Percentiles rank a stretch among this genome's conserved stretches.
Evolutionary conservation across 2,329 filamentous ascomycete species (phyloP).

Genomic region (Penicillium sp.): DNA sequence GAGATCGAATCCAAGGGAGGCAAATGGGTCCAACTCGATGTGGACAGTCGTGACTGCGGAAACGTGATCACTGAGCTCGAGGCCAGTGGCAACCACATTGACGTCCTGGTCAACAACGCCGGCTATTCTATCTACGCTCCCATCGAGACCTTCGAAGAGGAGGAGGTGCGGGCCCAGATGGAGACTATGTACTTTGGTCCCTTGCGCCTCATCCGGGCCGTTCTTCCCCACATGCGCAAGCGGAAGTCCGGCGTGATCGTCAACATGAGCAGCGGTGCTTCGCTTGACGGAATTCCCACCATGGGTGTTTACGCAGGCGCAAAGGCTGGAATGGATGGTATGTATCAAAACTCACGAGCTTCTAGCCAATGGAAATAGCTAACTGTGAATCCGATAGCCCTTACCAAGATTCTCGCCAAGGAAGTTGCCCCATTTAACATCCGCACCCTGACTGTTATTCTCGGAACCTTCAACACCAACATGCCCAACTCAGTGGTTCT

Average conservation of each 20-base stretch:
- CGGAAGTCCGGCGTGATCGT: constrained; percentile 24
- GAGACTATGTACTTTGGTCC: constrained; percentile 30
- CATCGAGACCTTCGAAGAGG: constrained; percentile 28
- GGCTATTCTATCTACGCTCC: constrained; percentile 22
- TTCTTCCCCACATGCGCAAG: constrained; percentile 27
- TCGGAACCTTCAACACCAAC: neutral
- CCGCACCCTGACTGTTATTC: neutral
- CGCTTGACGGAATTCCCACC: constrained; percentile 18
- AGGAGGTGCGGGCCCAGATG: constrained; percentile 21
- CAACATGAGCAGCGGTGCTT: constrained; percentile 27
- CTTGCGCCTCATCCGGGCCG: constrained; percentile 22
- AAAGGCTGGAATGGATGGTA: constrained; percentile 32
- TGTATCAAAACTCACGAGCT: too few species aligned
- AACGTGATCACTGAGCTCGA: neutral
- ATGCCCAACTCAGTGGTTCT: neutral
- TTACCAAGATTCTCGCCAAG: neutral
- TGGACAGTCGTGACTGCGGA: constrained; percentile 3
- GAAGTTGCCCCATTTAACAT: constrained; percentile 1
- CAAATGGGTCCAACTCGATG: constrained; percentile 15
- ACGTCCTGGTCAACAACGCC: constrained; percentile 23
- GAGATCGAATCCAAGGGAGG: constrained; percentile 17
- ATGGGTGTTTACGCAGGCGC: constrained; percentile 28
- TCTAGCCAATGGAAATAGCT: neutral
- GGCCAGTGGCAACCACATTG: constrained; percentile 7
- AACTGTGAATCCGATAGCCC: neutral